These are phyloP conservation scores for Phytophthora litchii DNA, from an alignment of 352 stramenopile genomes.

Conservation along the genomic window DNA sequence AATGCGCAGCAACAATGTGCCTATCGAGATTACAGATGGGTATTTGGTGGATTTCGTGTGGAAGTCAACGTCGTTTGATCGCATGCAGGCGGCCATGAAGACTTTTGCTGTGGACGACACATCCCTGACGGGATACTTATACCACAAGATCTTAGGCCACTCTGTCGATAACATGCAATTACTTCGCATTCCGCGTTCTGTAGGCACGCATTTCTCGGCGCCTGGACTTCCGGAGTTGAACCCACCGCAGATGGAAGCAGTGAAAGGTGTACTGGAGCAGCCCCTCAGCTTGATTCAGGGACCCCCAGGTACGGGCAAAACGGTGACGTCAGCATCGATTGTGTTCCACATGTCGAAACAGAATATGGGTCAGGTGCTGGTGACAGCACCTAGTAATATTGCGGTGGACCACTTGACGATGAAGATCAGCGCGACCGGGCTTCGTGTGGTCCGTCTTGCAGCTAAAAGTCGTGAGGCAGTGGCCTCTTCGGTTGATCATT, in stretches of 20 bases:
- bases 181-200: slow-evolving; percentile 77
- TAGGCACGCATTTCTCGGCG: slow-evolving; percentile 82
- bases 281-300: slow-evolving; percentile 99
- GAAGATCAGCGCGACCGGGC: slow-evolving; percentile 97
- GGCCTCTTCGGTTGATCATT: slow-evolving; percentile 95
- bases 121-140: slow-evolving; percentile 98
- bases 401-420: slow-evolving; percentile 97
- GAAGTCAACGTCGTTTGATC: slow-evolving; percentile 99
- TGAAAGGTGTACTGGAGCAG: slow-evolving; percentile 95
- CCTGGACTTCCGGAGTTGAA: slow-evolving; percentile 98
- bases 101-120: slow-evolving; percentile 99
- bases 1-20: slow-evolving; percentile 83
- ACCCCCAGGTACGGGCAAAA: slow-evolving; percentile 97
- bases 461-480: slow-evolving; percentile 97
- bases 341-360: slow-evolving; percentile 99
- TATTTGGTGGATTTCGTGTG: slow-evolving; percentile 99
- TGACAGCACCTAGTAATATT: slow-evolving; percentile 99
- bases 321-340: slow-evolving; percentile 97
- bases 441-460: slow-evolving; percentile 98
- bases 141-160: slow-evolving; percentile 99
- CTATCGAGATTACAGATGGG: slow-evolving; percentile 94
- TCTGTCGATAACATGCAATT: slow-evolving; percentile 93
- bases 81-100: slow-evolving; percentile 99
- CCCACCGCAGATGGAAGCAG: slow-evolving; percentile 95
- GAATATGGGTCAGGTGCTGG: slow-evolving; percentile 98